phyloP scores from a whole-genome alignment of 768 basidiomycete genomes.

The Pleurotus giganteus region DNA sequence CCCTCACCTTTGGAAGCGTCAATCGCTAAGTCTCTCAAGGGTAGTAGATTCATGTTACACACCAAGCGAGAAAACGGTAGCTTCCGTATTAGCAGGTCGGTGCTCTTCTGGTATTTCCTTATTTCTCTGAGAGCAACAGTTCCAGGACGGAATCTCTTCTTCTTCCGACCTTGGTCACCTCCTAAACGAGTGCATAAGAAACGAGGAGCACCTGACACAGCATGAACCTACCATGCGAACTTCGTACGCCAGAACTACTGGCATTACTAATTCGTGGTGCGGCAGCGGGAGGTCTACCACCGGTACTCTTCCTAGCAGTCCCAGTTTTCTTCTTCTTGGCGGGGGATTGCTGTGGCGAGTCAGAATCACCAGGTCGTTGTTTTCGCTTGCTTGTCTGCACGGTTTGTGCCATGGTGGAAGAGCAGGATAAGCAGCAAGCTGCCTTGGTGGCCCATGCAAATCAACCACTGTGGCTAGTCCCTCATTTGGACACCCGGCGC shows the following conservation, averaged over 20 bases:
- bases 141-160: constrained; percentile 80
- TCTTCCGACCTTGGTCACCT: constrained; percentile 40
- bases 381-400: constrained; percentile 56
- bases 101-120: constrained; percentile 91
- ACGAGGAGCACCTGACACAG: neutral
- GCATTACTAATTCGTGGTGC: constrained; percentile 4
- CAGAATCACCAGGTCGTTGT: constrained; percentile 39
- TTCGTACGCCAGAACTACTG: neutral
- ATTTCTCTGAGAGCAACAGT: constrained; percentile 91
- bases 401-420: constrained; percentile 62
- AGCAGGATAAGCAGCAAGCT: neutral
- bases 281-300: constrained; percentile 51
- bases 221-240: neutral
- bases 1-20: constrained; percentile 72
- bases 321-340: constrained; percentile 48
- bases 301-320: constrained; percentile 87
- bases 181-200: constrained; percentile 19
- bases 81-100: constrained; percentile 83
- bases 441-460: neutral
- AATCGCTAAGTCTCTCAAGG: neutral
- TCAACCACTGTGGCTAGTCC: neutral
- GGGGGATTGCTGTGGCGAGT: constrained; percentile 42
- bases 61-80: constrained; percentile 93
- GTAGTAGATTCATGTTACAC: constrained; percentile 28
- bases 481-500: constrained; percentile 4